Evolutionary conservation across 2,329 filamentous ascomycete genomes (phyloP).

Genomic region (Diaporthe sp.): DNA sequence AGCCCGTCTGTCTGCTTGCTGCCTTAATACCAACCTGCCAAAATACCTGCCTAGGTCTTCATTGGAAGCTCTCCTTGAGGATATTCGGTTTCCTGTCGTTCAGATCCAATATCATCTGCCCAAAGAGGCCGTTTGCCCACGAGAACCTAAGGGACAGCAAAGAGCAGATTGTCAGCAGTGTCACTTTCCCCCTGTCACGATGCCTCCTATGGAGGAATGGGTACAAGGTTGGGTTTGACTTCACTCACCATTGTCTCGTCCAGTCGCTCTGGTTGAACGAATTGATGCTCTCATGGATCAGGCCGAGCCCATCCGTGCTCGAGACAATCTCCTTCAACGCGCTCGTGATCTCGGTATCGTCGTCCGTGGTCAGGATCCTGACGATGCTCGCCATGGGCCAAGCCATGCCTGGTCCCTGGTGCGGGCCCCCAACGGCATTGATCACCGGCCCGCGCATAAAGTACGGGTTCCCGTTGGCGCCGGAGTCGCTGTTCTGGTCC

Average conservation of each 20-base stretch:
- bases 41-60: neutral
- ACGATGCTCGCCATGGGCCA: slow-evolving; percentile 92
- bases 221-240: neutral
- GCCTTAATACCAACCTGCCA: neutral
- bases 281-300: slow-evolving; percentile 86
- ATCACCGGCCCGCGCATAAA: slow-evolving; percentile 69
- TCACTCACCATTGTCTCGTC: slow-evolving; percentile 59
- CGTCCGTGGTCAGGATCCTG: slow-evolving; percentile 81
- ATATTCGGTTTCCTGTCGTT: slow-evolving; percentile 76
- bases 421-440: slow-evolving; percentile 66
- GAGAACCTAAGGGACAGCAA: slow-evolving; percentile 75
- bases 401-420: slow-evolving; percentile 74
- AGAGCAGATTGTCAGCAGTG: slow-evolving; percentile 11
- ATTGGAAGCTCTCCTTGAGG: slow-evolving; percentile 55
- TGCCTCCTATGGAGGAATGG: neutral
- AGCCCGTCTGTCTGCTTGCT: neutral
- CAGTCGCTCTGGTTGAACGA: slow-evolving; percentile 67
- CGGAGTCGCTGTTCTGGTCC: slow-evolving; percentile 26
- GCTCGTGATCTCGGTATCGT: slow-evolving; percentile 80
- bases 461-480: slow-evolving; percentile 77
- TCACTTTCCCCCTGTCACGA: neutral
- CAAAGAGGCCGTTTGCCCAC: slow-evolving; percentile 91
- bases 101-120: slow-evolving; percentile 84
- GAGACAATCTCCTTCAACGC: slow-evolving; percentile 75
- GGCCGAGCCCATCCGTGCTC: slow-evolving; percentile 78